Evolutionary conservation across 2,329 filamentous ascomycete species (phyloP).

Genomic region (Ascochyta fabae): DNA sequence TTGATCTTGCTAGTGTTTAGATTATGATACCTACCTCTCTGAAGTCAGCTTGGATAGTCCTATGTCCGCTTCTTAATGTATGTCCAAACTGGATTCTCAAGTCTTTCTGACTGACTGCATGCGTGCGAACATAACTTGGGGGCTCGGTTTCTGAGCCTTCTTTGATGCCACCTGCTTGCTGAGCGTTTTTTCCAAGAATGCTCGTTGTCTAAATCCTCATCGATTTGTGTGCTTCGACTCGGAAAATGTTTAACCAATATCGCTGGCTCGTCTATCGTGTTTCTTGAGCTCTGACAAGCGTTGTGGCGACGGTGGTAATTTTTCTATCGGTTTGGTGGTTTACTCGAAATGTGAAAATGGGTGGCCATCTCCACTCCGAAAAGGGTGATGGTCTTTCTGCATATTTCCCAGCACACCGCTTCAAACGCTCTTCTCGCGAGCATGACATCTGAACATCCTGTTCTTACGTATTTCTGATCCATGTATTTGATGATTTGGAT

Average conservation of each 20-base stretch:
- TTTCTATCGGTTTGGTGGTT: neutral
- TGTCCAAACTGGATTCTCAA: too few relatives aligned
- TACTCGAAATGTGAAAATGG: neutral
- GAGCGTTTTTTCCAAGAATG: too few relatives aligned
- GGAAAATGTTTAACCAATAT: neutral
- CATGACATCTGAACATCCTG: too few relatives aligned
- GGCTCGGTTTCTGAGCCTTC: too few relatives aligned
- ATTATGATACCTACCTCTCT: constrained; percentile 4
- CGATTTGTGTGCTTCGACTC: neutral
- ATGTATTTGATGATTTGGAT: neutral
- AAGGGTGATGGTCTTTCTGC: too few relatives aligned
- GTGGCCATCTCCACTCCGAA: too few relatives aligned
- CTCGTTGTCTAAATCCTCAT: too few relatives aligned
- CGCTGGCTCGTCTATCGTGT: neutral
- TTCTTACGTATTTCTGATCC: neutral
- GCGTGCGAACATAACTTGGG: too few relatives aligned
- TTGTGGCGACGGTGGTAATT: neutral
- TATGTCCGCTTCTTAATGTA: neutral
- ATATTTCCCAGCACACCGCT: too few relatives aligned
- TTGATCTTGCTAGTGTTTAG: neutral
- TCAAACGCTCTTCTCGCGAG: too few relatives aligned
- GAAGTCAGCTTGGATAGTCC: neutral
- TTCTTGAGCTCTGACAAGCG: neutral
- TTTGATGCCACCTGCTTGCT: too few relatives aligned
- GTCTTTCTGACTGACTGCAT: too few relatives aligned